Evolutionary conservation across 2,329 filamentous ascomycete genomes (phyloP), one percentile per base, ranked within the genome.

Genomic region (Scedosporium boydii): DNA sequence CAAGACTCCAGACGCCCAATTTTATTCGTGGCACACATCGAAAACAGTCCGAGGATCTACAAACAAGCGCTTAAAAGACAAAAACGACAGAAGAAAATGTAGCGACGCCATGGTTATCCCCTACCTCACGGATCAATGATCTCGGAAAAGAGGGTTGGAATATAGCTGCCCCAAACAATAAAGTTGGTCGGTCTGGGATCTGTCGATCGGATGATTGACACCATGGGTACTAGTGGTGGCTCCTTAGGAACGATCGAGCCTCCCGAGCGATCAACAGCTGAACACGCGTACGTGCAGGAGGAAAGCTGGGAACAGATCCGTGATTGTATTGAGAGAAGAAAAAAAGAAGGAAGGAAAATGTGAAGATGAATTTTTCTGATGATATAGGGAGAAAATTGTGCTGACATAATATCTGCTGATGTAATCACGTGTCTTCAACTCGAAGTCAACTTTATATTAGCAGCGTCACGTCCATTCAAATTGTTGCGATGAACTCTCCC

Each of bases 121-220:
- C 85, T 89, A 87, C 90, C 84, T 93, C 90, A 96, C 78, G 69
- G 84, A 86, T 89, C 90, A 80, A 96, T 87, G 90, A 88, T 85
- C 89, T 95, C 83, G 86, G 90, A 84, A 85, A 91, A 91, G 83
- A 85, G 90, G 87, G 78, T 81, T 87, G 89, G 89, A 93, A 93
- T 93, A 92, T 93, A 86, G 86, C 84, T 84, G 82, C 87, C 87
- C 79, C 80, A 77, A 23, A 58, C 56, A 34, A 23, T 2, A 23
- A 59, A 62, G 42, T 7, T 29, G 41, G 78, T 95, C 84, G 71
- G 76, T 96, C 88, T 96, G 76, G 90, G 88, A 95, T 87, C 90
- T 95, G 92, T 96, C 91, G 89, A 92, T 90, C 86, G 88, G 89
- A 93, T 80, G 77, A 91, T 89, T 87, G 83, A 89, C 88, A 92